Conservation (phyloP, 2,329 filamentous ascomycete genomes). For the Macrophomina pseudophaseolina region DNA sequence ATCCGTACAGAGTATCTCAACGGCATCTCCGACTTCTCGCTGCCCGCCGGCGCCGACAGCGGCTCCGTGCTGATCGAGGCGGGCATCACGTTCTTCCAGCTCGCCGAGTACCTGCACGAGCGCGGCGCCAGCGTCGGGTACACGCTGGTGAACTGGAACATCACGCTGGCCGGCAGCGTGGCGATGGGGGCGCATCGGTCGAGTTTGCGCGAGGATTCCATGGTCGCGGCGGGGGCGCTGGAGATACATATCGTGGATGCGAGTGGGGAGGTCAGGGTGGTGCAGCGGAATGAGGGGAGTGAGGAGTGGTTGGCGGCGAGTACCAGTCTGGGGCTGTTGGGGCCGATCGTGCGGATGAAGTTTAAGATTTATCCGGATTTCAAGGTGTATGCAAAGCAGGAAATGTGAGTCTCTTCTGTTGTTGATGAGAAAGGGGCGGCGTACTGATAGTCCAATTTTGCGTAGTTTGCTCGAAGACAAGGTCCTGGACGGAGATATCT, state of each 20-base stretch:
- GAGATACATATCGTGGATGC: slow-evolving; percentile 59
- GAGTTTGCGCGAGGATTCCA: slow-evolving; percentile 55
- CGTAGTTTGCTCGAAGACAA: slow-evolving; percentile 48
- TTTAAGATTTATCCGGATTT: slow-evolving; percentile 58
- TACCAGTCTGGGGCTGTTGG: slow-evolving; percentile 56
- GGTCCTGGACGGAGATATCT: slow-evolving; percentile 57
- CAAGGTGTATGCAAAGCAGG: slow-evolving; percentile 58
- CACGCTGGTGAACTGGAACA: slow-evolving; percentile 61
- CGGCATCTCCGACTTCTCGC: slow-evolving; percentile 52
- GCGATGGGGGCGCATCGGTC: slow-evolving; percentile 60
- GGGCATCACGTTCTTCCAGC: slow-evolving; percentile 56
- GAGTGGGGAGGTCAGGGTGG: slow-evolving; percentile 48
- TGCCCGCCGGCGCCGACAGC: slow-evolving; percentile 37
- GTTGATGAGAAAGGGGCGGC: background rate
- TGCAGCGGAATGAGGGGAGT: slow-evolving; percentile 49
- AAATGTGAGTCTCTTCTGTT: slow-evolving; percentile 46
- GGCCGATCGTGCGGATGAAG: slow-evolving; percentile 56
- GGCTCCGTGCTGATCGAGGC: slow-evolving; percentile 57
- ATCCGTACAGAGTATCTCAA: slow-evolving; percentile 54
- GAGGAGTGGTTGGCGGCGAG: slow-evolving; percentile 60
- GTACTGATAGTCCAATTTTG: background rate
- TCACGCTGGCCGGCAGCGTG: slow-evolving; percentile 56
- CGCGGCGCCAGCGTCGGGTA: slow-evolving; percentile 56
- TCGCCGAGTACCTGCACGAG: slow-evolving; percentile 57
- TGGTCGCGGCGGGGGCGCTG: slow-evolving; percentile 56